phyloP scores from a whole-genome alignment of 2,329 filamentous ascomycete species.

The Colletotrichum sp. region DNA sequence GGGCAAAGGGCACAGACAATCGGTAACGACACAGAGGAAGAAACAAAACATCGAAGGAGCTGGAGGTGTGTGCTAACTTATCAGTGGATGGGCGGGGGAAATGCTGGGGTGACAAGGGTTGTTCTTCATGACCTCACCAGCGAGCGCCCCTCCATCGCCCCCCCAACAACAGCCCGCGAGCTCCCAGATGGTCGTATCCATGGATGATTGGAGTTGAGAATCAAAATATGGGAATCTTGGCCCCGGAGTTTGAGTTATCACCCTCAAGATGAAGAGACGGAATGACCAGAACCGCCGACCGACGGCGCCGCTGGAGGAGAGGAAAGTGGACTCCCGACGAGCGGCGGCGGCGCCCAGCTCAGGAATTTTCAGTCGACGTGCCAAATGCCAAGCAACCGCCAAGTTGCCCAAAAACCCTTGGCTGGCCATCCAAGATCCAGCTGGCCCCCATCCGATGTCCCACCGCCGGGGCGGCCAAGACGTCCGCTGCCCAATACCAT shows the following conservation, averaged over 20 bases:
- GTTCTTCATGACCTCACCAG: background rate
- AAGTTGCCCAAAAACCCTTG: slow-evolving; percentile 11
- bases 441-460: background rate
- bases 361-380: background rate
- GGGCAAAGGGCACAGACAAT: background rate
- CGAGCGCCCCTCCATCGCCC: background rate
- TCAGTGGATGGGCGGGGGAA: slow-evolving; percentile 15
- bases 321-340: slow-evolving; percentile 14
- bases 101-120: background rate
- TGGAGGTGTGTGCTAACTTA: background rate
- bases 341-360: background rate
- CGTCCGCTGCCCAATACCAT: slow-evolving; percentile 11
- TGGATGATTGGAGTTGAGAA: background rate
- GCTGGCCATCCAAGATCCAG: background rate
- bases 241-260: background rate
- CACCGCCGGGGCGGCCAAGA: slow-evolving; percentile 14
- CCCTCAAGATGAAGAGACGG: background rate
- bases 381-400: slow-evolving; percentile 7
- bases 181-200: background rate
- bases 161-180: background rate
- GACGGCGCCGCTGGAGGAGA: slow-evolving; percentile 9
- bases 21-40: background rate
- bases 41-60: background rate
- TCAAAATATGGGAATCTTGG: background rate
- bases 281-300: background rate